Evolutionary conservation across 2,329 filamentous ascomycete genomes (phyloP).

Genomic region (Cladosporium austrohemisphaericum): DNA sequence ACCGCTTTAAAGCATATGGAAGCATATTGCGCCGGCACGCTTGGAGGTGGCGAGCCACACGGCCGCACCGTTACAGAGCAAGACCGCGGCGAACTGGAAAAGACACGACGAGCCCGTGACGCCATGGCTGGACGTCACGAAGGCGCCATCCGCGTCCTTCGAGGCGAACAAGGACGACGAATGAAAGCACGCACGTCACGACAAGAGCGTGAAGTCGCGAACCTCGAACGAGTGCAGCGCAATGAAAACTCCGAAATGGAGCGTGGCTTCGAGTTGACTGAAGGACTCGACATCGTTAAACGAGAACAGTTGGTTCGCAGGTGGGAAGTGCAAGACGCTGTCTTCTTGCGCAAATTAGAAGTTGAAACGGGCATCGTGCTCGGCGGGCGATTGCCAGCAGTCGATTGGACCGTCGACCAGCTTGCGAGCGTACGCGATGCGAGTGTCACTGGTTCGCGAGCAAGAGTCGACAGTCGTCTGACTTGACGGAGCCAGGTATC

Average conservation of each 20-base stretch:
- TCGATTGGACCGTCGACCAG: constrained; percentile 4
- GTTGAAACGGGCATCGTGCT: constrained; percentile 1
- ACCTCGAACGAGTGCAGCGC: constrained; percentile 33
- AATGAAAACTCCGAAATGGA: constrained; percentile 35
- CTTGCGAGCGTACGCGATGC: neutral
- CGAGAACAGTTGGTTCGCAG: constrained; percentile 32
- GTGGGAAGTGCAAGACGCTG: constrained; percentile 27
- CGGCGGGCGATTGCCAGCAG: constrained; percentile 1
- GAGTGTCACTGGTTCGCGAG: neutral
- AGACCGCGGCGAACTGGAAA: constrained; percentile 42
- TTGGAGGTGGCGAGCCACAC: constrained; percentile 29
- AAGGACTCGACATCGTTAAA: constrained; percentile 31
- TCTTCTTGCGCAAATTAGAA: constrained; percentile 8
- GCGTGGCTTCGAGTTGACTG: constrained; percentile 24
- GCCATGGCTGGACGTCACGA: constrained; percentile 42
- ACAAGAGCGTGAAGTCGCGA: constrained; percentile 39
- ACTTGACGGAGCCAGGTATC: no score
- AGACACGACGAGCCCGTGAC: constrained; percentile 36
- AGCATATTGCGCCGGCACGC: constrained; percentile 43
- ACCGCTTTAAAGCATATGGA: constrained; percentile 48
- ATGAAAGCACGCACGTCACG: constrained; percentile 35
- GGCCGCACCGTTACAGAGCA: constrained; percentile 42
- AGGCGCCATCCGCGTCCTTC: constrained; percentile 45
- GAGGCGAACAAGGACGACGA: constrained; percentile 43
- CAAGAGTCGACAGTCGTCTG: constrained; percentile 4